Percentiles rank a stretch among this genome's conserved stretches.
Conservation (phyloP, 2,329 filamentous ascomycete genomes). For the Fusarium zealandicum region DNA sequence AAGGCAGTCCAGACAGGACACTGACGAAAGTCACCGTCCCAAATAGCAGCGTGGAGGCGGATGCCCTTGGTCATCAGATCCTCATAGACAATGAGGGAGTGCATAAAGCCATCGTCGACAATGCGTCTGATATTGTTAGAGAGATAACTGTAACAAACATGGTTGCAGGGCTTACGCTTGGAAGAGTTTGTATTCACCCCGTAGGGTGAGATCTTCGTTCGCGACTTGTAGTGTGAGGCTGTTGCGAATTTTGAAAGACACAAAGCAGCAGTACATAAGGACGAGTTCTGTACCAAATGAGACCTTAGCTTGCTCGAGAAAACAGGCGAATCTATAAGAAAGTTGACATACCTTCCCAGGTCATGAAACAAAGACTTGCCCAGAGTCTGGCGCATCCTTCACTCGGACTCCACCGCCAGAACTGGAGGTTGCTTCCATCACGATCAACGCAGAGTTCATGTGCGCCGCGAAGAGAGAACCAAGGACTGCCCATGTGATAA, state of each 20-base stretch:
- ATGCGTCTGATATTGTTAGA: slow-evolving; percentile 57
- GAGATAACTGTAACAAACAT: not conserved
- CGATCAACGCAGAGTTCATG: slow-evolving; percentile 63
- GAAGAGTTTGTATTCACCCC: slow-evolving; percentile 60
- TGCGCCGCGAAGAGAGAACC: slow-evolving; percentile 59
- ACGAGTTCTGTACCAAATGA: slow-evolving; percentile 58
- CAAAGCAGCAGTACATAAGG: slow-evolving; percentile 65
- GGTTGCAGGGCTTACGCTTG: slow-evolving; percentile 56
- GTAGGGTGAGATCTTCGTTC: slow-evolving; percentile 55
- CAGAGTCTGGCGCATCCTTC: slow-evolving; percentile 57
- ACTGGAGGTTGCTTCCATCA: slow-evolving; percentile 55
- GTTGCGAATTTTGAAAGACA: slow-evolving; percentile 62
- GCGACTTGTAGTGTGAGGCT: slow-evolving; percentile 53
- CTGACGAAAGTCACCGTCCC: slow-evolving; percentile 59
- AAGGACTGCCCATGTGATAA: slow-evolving; percentile 49
- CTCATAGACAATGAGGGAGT: slow-evolving; percentile 62
- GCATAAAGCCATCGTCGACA: slow-evolving; percentile 60
- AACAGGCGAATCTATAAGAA: not conserved
- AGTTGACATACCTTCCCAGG: slow-evolving; percentile 62
- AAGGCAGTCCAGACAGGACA: slow-evolving; percentile 72
- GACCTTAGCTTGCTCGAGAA: not conserved
- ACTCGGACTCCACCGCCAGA: slow-evolving; percentile 59
- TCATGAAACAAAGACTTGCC: slow-evolving; percentile 63
- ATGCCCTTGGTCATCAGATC: slow-evolving; percentile 57
- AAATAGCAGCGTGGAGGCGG: slow-evolving; percentile 64